Conservation (phyloP, 225 moss, liverwort and hornwort species). For the Lunularia cruciata region DNA sequence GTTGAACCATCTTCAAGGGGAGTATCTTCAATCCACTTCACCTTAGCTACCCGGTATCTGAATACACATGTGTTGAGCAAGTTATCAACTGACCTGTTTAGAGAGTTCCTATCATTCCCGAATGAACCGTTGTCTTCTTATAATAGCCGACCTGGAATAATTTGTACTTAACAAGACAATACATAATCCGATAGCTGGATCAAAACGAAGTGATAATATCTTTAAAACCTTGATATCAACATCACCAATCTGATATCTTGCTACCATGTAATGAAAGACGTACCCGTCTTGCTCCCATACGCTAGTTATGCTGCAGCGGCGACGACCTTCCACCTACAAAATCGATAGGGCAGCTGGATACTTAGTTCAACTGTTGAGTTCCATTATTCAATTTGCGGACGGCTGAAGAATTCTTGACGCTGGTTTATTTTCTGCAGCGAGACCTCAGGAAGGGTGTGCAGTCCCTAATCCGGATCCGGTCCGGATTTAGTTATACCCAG, state of each 20-base stretch:
- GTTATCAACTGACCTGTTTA: neutral
- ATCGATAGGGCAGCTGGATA: too few relatives aligned
- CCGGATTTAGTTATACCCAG: too few relatives aligned
- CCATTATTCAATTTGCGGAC: too few relatives aligned
- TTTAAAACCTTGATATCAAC: neutral
- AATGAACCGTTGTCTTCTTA: neutral
- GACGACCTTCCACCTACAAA: conserved; percentile 69
- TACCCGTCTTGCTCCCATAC: conserved; percentile 97
- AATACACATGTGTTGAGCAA: conserved; percentile 3
- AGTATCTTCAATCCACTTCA: conserved; percentile 78
- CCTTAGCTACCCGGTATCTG: conserved; percentile 88
- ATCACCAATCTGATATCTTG: too few relatives aligned
- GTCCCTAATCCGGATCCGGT: too few relatives aligned
- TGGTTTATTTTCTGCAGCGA: too few relatives aligned
- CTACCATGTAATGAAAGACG: neutral
- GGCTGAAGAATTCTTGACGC: too few relatives aligned
- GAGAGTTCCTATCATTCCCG: too few relatives aligned
- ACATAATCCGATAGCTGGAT: neutral
- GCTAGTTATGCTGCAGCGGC: conserved; percentile 68
- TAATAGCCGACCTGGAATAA: neutral
- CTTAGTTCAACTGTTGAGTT: too few relatives aligned
- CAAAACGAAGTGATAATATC: neutral
- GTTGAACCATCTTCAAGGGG: conserved; percentile 52
- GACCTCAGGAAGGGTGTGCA: too few relatives aligned
- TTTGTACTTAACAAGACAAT: neutral